These are phyloP conservation scores for Verticillium albo-atrum DNA, from an alignment of 2,329 filamentous ascomycete genomes.

Conservation along the genomic window DNA sequence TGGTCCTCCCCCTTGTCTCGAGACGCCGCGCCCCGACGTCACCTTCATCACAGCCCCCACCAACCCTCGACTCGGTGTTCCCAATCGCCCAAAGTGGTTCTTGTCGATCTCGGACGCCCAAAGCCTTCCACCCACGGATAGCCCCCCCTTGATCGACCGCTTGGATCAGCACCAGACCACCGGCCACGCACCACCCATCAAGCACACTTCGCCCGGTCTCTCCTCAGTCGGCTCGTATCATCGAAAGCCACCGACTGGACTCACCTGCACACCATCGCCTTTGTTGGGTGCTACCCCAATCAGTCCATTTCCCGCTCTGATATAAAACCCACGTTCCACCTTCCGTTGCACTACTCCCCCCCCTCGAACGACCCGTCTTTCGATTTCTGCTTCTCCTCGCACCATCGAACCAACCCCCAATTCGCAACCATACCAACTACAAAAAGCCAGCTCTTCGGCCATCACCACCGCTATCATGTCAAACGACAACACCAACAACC, in stretches of 20 bases:
- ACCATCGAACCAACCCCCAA: conserved; percentile 6
- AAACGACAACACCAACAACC: conserved; percentile 9
- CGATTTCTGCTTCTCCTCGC: conserved; percentile 12
- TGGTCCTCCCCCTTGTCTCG: not conserved
- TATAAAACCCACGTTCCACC: conserved; percentile 8
- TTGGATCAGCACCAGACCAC: not conserved
- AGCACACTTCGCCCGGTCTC: conserved; percentile 4
- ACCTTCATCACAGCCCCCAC: not conserved
- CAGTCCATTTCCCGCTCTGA: conserved; percentile 10
- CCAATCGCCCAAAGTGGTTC: not conserved
- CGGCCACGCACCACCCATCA: conserved; percentile 4
- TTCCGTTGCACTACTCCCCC: conserved; percentile 5
- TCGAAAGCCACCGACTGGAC: not conserved
- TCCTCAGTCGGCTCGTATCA: conserved; percentile 3
- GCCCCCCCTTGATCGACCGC: conserved; percentile 13
- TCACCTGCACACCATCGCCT: not conserved
- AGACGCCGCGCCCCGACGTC: not conserved
- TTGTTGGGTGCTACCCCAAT: not conserved
- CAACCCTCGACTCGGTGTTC: not conserved
- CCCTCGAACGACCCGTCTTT: conserved; percentile 10
- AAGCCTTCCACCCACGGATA: not conserved
- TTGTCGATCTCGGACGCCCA: not conserved
- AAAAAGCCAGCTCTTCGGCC: not conserved
- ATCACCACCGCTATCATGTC: conserved; percentile 10
- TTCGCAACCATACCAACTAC: not conserved